phyloP scores from a whole-genome alignment of 345 rosid genomes.

The Acer yangbiense region DNA sequence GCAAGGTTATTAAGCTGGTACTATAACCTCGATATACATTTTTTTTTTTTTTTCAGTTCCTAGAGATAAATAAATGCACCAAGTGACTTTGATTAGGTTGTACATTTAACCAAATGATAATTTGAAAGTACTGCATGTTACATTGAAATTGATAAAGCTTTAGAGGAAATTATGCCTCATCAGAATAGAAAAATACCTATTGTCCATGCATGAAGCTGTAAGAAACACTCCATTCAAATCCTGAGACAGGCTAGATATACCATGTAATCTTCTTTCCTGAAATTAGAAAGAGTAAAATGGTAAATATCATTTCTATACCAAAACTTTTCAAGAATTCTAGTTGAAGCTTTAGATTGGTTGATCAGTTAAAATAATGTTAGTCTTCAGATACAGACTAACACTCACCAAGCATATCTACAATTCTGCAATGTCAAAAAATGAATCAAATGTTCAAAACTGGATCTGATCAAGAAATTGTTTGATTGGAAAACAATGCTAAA shows the following conservation, averaged over 20 bases:
- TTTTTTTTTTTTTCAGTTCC: background rate
- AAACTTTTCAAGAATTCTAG: background rate
- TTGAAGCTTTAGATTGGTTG: background rate
- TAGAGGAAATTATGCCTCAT: background rate
- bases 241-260: conserved; percentile 87
- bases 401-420: background rate
- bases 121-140: background rate
- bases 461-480: background rate
- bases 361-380: background rate
- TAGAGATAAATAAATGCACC: background rate
- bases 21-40: background rate
- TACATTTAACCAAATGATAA: conserved; percentile 5
- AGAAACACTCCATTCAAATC: conserved; percentile 73
- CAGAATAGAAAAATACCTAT: conserved; percentile 46
- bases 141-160: background rate
- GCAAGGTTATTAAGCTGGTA: background rate
- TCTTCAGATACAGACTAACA: background rate
- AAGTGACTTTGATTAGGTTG: background rate
- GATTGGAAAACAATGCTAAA: background rate
- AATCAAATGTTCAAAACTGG: background rate
- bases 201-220: conserved; percentile 94
- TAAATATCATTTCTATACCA: background rate
- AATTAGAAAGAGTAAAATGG: conserved; percentile 14
- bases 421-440: background rate
- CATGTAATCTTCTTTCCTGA: conserved; percentile 75